These are phyloP conservation scores for Hypoxylon sp. DNA, from an alignment of 2,329 filamentous ascomycete species.

Conservation along the genomic window DNA sequence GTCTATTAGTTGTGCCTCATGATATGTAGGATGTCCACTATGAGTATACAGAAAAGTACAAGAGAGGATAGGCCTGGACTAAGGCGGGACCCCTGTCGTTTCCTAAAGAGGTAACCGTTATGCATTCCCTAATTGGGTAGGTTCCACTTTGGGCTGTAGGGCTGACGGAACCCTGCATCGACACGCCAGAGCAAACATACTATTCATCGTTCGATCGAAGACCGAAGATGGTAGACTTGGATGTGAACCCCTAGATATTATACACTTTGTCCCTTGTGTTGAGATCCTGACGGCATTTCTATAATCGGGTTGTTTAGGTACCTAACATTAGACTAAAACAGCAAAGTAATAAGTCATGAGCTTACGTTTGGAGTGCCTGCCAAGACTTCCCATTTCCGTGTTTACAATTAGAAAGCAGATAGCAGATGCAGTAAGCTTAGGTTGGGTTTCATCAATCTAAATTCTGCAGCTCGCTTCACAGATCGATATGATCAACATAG, in stretches of 20 bases:
- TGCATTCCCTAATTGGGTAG: conserved; percentile 12
- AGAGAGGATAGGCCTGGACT: conserved; percentile 12
- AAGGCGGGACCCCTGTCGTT: conserved; percentile 3
- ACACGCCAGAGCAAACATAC: conserved; percentile 14
- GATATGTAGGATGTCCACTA: conserved; percentile 1
- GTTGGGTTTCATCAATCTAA: not conserved
- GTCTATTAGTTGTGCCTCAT: conserved; percentile 15
- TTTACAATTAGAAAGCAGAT: conserved; percentile 5
- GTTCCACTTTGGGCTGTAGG: conserved; percentile 25
- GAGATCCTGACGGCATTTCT: not conserved
- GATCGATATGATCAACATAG: not conserved
- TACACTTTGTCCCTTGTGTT: not conserved
- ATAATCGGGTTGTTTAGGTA: not conserved
- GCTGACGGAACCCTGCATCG: conserved; percentile 11
- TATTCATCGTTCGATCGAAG: conserved; percentile 21
- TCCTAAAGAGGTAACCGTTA: conserved; percentile 17
- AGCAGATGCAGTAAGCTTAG: conserved; percentile 7
- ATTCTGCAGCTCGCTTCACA: not conserved
- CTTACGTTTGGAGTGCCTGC: not conserved
- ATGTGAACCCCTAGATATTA: conserved; percentile 4
- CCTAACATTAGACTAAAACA: conserved; percentile 6
- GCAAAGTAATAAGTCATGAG: not conserved
- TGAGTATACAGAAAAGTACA: conserved; percentile 3
- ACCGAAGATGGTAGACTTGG: conserved; percentile 19
- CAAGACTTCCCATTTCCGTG: conserved; percentile 15